phyloP scores from a whole-genome alignment of 352 stramenopile species.

The Globisporangium alternatum region DNA sequence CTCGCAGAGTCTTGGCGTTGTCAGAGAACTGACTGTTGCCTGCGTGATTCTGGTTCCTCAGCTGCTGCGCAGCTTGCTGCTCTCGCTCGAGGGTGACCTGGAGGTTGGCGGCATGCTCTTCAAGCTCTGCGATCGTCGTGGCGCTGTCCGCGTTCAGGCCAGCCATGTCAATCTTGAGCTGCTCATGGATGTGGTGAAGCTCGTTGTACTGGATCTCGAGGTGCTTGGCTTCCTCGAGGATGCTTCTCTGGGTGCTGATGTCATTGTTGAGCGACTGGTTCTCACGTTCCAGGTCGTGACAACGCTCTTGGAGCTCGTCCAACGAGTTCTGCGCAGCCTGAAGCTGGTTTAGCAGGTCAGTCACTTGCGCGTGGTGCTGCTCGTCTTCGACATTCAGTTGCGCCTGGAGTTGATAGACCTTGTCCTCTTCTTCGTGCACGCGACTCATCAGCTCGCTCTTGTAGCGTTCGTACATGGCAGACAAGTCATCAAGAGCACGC shows the following conservation, averaged over 20 bases:
- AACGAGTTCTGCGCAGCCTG: conserved; percentile 20
- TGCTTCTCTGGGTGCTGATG: conserved; percentile 16
- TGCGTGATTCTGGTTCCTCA: conserved; percentile 35
- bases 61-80: conserved; percentile 44
- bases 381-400: conserved; percentile 28
- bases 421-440: conserved; percentile 41
- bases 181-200: conserved; percentile 33
- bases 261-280: conserved; percentile 37
- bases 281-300: conserved; percentile 45
- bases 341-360: conserved; percentile 28
- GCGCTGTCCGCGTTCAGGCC: conserved; percentile 33
- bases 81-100: conserved; percentile 58
- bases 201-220: conserved; percentile 28
- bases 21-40: conserved; percentile 28
- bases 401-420: conserved; percentile 38
- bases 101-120: conserved; percentile 55
- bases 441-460: conserved; percentile 35
- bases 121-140: conserved; percentile 27
- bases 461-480: conserved; percentile 40
- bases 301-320: conserved; percentile 22
- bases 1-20: conserved; percentile 18
- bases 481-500: conserved; percentile 27
- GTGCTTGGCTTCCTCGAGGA: conserved; percentile 18
- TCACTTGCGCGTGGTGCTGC: conserved; percentile 23
- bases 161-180: conserved; percentile 32